Percentiles rank a stretch among this genome's conserved stretches.
Conservation (phyloP, 441 rosid genomes). For the Biscutella laevigata region DNA sequence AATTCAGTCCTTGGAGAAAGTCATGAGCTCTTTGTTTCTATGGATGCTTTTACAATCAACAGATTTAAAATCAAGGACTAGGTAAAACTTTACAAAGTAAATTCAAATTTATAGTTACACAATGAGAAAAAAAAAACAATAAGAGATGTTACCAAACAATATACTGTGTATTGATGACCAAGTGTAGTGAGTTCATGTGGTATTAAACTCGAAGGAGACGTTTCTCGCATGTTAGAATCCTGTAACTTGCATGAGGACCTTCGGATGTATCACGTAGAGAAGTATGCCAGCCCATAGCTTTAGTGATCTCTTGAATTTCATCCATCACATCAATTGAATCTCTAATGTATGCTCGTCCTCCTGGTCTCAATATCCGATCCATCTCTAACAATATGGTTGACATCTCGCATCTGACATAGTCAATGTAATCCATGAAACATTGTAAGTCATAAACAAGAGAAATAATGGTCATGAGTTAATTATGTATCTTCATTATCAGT, state of each 20-base stretch:
- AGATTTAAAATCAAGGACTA: background rate
- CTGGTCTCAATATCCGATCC: conserved; percentile 95
- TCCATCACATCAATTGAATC: conserved; percentile 69
- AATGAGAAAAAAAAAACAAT: background rate
- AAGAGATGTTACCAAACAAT: conserved; percentile 15
- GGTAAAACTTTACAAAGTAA: conserved; percentile 8
- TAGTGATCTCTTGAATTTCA: conserved; percentile 68
- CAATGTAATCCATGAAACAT: too few relatives aligned
- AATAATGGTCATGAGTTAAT: too few relatives aligned
- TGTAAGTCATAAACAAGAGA: too few relatives aligned
- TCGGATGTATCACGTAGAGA: conserved; percentile 71
- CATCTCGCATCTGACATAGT: conserved; percentile 75
- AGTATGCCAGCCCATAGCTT: conserved; percentile 83
- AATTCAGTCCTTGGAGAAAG: too few relatives aligned
- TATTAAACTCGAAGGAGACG: conserved; percentile 47
- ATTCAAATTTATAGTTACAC: conserved; percentile 24
- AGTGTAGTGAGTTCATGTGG: background rate
- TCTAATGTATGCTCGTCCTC: conserved; percentile 79
- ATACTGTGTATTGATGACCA: conserved; percentile 9
- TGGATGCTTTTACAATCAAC: conserved; percentile 11
- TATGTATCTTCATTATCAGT: too few relatives aligned
- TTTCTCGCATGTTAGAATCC: conserved; percentile 75
- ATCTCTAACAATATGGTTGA: conserved; percentile 91
- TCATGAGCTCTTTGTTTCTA: too few relatives aligned
- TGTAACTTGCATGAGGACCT: conserved; percentile 91